A percentile compares a stretch with the other conserved stretches of the same genome.
Evolutionary conservation across 2,329 filamentous ascomycete species (phyloP).

Genomic region (Arthrobotrys sphaeroides): DNA sequence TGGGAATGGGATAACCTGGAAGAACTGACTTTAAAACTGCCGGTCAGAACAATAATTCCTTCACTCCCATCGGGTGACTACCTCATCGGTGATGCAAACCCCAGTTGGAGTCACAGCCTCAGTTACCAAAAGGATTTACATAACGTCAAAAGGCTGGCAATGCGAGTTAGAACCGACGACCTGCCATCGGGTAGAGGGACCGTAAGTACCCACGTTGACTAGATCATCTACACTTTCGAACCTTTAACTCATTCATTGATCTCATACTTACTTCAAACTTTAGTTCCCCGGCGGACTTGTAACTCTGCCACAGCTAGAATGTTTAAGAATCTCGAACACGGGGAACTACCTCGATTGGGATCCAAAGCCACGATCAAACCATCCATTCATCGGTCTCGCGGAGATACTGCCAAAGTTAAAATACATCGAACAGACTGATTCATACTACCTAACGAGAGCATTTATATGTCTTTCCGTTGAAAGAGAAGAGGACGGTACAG

Average conservation of each 20-base stretch:
- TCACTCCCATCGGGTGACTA: too few relatives aligned
- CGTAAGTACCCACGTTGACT: too few relatives aligned
- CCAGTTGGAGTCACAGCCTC: neutral
- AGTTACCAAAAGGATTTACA: constrained; percentile 16
- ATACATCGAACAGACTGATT: constrained; percentile 29
- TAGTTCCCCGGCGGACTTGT: constrained; percentile 16
- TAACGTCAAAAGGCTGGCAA: constrained; percentile 1
- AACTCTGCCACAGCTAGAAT: neutral
- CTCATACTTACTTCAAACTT: neutral
- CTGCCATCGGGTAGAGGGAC: neutral
- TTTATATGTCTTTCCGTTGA: neutral
- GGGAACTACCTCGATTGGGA: constrained; percentile 3
- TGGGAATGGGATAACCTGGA: constrained; percentile 50
- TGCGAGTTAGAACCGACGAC: neutral
- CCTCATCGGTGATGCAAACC: neutral
- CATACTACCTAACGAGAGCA: constrained; percentile 24
- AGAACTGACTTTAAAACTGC: constrained; percentile 29
- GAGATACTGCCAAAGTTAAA: constrained; percentile 1
- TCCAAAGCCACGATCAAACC: neutral
- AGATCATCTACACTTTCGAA: too few relatives aligned
- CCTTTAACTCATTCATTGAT: too few relatives aligned
- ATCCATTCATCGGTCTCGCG: constrained; percentile 18
- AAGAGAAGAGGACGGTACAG: neutral
- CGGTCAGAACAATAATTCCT: too few relatives aligned
- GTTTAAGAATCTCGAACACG: constrained; percentile 12